Evolutionary conservation across 192 early-diverging fungal genomes (phyloP).

Genomic region (Physocladia obscura): DNA sequence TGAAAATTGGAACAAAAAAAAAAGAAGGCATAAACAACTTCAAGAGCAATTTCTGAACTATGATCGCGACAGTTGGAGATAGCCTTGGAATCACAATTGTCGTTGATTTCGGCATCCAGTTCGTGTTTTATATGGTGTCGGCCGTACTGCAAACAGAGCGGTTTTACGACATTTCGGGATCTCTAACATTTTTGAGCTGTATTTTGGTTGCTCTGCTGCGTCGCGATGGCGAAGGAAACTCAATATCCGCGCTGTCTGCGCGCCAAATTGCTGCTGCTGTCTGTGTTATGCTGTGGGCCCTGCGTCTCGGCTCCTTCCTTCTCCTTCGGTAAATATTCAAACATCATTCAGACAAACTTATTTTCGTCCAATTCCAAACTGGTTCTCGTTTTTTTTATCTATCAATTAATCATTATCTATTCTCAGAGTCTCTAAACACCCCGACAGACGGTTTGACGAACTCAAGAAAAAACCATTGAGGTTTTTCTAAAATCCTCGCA

Average conservation of each 20-base stretch:
- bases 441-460: slow-evolving; percentile 47
- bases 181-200: slow-evolving; percentile 48
- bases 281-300: slow-evolving; percentile 40
- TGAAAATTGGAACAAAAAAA: too few species aligned
- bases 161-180: slow-evolving; percentile 50
- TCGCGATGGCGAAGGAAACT: slow-evolving; percentile 13
- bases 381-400: neutral
- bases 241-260: slow-evolving; percentile 17
- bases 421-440: slow-evolving; percentile 28
- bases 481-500: too few species aligned
- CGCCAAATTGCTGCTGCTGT: slow-evolving; percentile 45
- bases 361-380: slow-evolving; percentile 7
- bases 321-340: slow-evolving; percentile 29
- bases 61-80: slow-evolving; percentile 21
- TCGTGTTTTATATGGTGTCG: slow-evolving; percentile 44
- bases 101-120: slow-evolving; percentile 53
- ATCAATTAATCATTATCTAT: neutral
- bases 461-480: slow-evolving; percentile 37
- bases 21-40: too few species aligned
- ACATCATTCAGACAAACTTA: neutral
- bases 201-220: slow-evolving; percentile 44
- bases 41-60: too few species aligned
- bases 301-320: slow-evolving; percentile 48
- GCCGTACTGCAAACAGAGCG: slow-evolving; percentile 46
- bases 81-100: slow-evolving; percentile 41